Percentiles rank a stretch among this genome's conserved stretches.
phyloP scores from a whole-genome alignment of 2,329 filamentous ascomycete species.

The Penicillium sp. region DNA sequence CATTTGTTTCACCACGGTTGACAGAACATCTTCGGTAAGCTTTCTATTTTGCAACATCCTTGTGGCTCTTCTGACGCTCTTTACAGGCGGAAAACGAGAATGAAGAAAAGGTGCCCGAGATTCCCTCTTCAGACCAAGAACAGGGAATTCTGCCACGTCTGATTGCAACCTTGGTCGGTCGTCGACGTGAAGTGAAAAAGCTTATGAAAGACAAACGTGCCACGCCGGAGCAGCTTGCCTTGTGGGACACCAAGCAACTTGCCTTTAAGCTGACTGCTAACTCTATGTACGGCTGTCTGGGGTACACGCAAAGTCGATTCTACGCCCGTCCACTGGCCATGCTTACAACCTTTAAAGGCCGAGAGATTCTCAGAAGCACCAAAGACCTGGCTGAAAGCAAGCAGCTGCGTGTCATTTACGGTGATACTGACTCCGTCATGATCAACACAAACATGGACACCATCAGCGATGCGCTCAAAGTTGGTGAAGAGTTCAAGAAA shows the following conservation, averaged over 20 bases:
- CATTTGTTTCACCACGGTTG: conserved; percentile 98
- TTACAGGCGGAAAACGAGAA: conserved; percentile 59
- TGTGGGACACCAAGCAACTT: conserved; percentile 97
- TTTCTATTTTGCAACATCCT: background rate
- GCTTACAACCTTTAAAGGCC: conserved; percentile 93
- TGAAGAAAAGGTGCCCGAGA: conserved; percentile 84
- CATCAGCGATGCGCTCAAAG: conserved; percentile 81
- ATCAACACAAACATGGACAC: conserved; percentile 98
- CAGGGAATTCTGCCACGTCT: conserved; percentile 85
- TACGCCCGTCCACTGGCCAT: conserved; percentile 93
- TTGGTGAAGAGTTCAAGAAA: conserved; percentile 92
- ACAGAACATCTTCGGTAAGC: conserved; percentile 68
- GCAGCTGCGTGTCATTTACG: conserved; percentile 92
- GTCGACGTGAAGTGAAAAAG: conserved; percentile 87
- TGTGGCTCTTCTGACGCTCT: conserved; percentile 13
- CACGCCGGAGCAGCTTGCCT: conserved; percentile 79
- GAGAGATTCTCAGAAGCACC: conserved; percentile 93
- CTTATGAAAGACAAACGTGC: conserved; percentile 94
- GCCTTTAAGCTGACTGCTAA: conserved; percentile 97
- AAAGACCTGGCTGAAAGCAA: conserved; percentile 93
- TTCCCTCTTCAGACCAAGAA: conserved; percentile 68
- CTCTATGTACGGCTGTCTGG: conserved; percentile 98
- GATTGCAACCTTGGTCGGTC: conserved; percentile 85
- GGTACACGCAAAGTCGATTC: conserved; percentile 94
- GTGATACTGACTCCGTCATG: conserved; percentile 99